Evolutionary conservation across 2,329 filamentous ascomycete species (phyloP), one percentile per base, ranked within the genome.

Genomic region (Chaetomiaceae sp.): DNA sequence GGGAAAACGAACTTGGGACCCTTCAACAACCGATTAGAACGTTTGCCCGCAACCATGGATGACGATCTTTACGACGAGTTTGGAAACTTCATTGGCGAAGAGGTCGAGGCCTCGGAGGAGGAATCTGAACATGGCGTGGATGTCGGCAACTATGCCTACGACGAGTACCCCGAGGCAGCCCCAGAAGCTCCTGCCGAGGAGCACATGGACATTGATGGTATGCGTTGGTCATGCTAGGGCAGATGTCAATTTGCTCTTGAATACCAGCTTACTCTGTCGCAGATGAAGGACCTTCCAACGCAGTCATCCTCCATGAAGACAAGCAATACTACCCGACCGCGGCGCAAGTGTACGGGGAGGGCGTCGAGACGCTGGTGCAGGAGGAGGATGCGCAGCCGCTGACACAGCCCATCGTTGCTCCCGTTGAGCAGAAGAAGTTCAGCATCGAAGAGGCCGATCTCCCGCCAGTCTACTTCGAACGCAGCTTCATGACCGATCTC

Each of bases 291-390:
- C 89, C 92, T 3, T 96, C 91, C 5, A 99, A 97, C 70, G 92
- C 94, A 47, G 91, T 99, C n/a, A 82, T 99, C 54, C 81, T 99
- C 42, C 94, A 99, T 73, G 94, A 99, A 77, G 94, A 99, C 75
- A 99, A 99, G 72, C 94, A 97, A 69, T 99, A 99, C 72, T 99
- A 99, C 68, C 94, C 94, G 27, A 96, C 91, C n/a, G 94, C 94
- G 53, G 86, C 92, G 67, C 94, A 99, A 71, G 85, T 96, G 38
- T 99, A 97, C 69, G 94, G 94, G 48, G 81, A 85, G 63, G 91
- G 94, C 72, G 94, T 99, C 64, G 94, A 99, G 73, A 94, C 92
- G 1, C 75, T 96, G 71, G 92, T 99, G 34, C 89, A 97, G 67
- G 94, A 99, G 71, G 94, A 97, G 74, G 94, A 99, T 76, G 88